Evolutionary conservation across 208 protist species (phyloP).

Genomic region (Wallacemonas sp.): DNA sequence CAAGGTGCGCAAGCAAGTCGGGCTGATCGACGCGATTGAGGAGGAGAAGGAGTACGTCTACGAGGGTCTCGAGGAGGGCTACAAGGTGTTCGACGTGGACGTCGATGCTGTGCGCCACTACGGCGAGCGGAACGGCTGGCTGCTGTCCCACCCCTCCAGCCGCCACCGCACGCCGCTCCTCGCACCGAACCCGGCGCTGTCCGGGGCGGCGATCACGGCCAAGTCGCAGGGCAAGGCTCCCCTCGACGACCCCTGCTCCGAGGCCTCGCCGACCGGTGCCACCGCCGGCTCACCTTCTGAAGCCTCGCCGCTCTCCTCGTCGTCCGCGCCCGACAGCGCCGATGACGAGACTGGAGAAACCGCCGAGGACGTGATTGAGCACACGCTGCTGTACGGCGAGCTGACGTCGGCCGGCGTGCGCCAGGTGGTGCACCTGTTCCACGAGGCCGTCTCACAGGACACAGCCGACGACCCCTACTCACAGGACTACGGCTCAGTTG

Average conservation of each 20-base stretch:
- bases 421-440: conserved; percentile 27
- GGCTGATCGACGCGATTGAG: conserved; percentile 54
- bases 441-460: conserved; percentile 6
- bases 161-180: not conserved
- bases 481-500: conserved; percentile 26
- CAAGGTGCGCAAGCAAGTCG: conserved; percentile 18
- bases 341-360: conserved; percentile 8
- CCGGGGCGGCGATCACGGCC: not conserved
- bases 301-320: not conserved
- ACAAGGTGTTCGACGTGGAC: conserved; percentile 41
- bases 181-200: not conserved
- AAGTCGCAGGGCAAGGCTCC: not conserved
- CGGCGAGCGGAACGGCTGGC: not conserved
- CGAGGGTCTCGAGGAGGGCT: conserved; percentile 50
- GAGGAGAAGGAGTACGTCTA: conserved; percentile 50
- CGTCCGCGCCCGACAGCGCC: not conserved
- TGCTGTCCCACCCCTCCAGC: not conserved
- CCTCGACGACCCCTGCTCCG: not conserved
- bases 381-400: conserved; percentile 68
- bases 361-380: conserved; percentile 4
- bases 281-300: not conserved
- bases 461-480: not conserved
- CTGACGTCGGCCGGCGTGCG: conserved; percentile 65
- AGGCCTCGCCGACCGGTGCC: not conserved
- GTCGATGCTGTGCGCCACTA: conserved; percentile 25